These are phyloP conservation scores for Chaetomium olivaceum DNA, from an alignment of 2,329 filamentous ascomycete genomes.

Conservation along the genomic window DNA sequence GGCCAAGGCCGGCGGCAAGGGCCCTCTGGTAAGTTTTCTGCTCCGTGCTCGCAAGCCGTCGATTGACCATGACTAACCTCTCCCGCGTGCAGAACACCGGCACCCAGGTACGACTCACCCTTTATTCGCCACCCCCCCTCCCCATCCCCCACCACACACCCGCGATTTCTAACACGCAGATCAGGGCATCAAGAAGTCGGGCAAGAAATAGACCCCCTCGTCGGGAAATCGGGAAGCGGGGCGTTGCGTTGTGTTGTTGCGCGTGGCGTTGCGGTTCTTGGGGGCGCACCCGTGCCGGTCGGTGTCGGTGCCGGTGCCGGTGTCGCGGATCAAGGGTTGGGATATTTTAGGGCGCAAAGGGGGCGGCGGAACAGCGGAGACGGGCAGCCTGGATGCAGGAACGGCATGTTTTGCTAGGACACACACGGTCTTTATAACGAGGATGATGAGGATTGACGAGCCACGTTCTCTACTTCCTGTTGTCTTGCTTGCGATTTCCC, in stretches of 20 bases:
- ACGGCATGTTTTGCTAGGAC: slow-evolving; percentile 5
- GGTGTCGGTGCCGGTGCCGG: neutral
- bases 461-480: neutral
- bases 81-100: slow-evolving; percentile 28
- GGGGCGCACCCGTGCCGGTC: neutral
- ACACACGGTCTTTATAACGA: slow-evolving; percentile 7
- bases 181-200: slow-evolving; percentile 96
- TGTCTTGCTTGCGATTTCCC: neutral
- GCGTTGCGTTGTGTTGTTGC: slow-evolving; percentile 8
- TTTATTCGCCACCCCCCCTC: neutral
- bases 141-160: neutral
- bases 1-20: slow-evolving; percentile 82
- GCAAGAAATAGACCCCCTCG: slow-evolving; percentile 73
- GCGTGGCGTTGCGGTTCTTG: slow-evolving; percentile 1
- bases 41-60: neutral
- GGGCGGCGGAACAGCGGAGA: neutral
- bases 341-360: slow-evolving; percentile 10
- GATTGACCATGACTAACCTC: neutral
- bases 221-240: neutral
- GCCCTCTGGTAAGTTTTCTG: slow-evolving; percentile 59
- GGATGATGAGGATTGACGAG: slow-evolving; percentile 7
- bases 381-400: neutral
- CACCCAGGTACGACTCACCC: slow-evolving; percentile 25
- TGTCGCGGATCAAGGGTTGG: neutral
- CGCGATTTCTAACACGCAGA: neutral